phyloP scores from a whole-genome alignment of 768 basidiomycete genomes.

The Agaricus blazei region DNA sequence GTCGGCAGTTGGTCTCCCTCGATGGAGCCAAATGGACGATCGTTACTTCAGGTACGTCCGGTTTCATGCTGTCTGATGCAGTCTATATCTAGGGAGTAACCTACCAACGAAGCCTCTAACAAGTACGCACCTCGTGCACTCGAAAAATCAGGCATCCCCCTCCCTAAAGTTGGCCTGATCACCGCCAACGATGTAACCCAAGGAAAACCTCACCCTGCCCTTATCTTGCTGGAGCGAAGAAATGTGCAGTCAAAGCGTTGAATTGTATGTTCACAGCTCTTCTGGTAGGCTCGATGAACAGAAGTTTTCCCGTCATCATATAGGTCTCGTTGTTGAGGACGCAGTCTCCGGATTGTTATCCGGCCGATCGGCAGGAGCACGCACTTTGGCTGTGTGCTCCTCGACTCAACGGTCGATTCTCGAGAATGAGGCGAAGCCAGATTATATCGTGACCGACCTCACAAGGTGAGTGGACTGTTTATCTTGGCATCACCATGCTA shows the following conservation, averaged over 20 bases:
- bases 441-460: slow-evolving; percentile 68
- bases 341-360: slow-evolving; percentile 78
- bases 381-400: slow-evolving; percentile 80
- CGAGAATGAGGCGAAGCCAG: slow-evolving; percentile 47
- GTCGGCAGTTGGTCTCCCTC: slow-evolving; percentile 24
- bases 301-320: neutral
- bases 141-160: slow-evolving; percentile 51
- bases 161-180: slow-evolving; percentile 57
- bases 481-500: neutral
- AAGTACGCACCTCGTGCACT: slow-evolving; percentile 69
- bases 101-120: slow-evolving; percentile 52
- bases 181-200: slow-evolving; percentile 66
- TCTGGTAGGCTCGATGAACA: neutral
- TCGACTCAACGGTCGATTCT: slow-evolving; percentile 59
- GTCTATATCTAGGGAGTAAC: neutral
- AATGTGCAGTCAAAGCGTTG: slow-evolving; percentile 47
- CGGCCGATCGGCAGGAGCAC: slow-evolving; percentile 71
- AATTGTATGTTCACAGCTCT: slow-evolving; percentile 40
- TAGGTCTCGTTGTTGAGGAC: slow-evolving; percentile 87
- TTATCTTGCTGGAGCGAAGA: slow-evolving; percentile 71
- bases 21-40: slow-evolving; percentile 65
- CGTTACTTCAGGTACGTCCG: slow-evolving; percentile 65
- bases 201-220: slow-evolving; percentile 88
- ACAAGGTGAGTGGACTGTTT: slow-evolving; percentile 42
- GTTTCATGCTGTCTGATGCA: neutral